Base-by-base conservation (phyloP, 78 protist genomes). In the Dictyostelium brefeldianum region DNA sequence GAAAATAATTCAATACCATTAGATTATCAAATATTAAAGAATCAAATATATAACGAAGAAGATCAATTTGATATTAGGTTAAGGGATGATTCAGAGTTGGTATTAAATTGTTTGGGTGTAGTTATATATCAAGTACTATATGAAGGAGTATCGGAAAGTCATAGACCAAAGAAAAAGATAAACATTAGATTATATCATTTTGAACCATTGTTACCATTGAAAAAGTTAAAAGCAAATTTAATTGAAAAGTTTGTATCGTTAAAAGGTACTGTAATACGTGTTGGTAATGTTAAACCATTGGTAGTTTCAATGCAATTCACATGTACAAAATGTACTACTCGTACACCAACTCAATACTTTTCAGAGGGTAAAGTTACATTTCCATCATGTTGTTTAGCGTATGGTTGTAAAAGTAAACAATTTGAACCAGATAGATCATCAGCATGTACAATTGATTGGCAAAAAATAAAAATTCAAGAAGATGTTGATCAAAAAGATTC, bases 211-310 rank as follows among this genome's bases (percentile, higher is more conserved):
- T 31, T 67, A 14, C 83, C 75, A 27, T 9, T 83, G 10, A 43
- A 29, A 4, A 75, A 47, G 11, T 25, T 92, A 5, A 83, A 77
- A 4, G 36, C 92, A 1, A 83, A 83, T 56, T 22, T 77, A 1
- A 62, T 89, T 29, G 96, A 94, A 4, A 79, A 81, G 17, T 96
- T 98, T 11, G 96, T 99, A 2, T 5, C 89, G 14, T 17, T 99
- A 2, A 54, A 71, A 0, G 99, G 99, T 43, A 98, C 98, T 0
- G 99, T 98, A 7, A 96, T 99, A 41, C 85, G 99, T 7, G 98
- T 91, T 12, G 64, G 98, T 47, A 22, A 41, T 75, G 91, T 98
- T 78, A 91, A 91, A 78, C 99, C 99, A 14, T 9, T 97, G 20
- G 95, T 97, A 20, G 22, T 18, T 2, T 10, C 48, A 27, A 89